Percentiles rank a stretch among this genome's conserved stretches.
These are phyloP conservation scores for Trichoderma atroviride DNA, from an alignment of 2,329 filamentous ascomycete genomes.

Conservation along the genomic window DNA sequence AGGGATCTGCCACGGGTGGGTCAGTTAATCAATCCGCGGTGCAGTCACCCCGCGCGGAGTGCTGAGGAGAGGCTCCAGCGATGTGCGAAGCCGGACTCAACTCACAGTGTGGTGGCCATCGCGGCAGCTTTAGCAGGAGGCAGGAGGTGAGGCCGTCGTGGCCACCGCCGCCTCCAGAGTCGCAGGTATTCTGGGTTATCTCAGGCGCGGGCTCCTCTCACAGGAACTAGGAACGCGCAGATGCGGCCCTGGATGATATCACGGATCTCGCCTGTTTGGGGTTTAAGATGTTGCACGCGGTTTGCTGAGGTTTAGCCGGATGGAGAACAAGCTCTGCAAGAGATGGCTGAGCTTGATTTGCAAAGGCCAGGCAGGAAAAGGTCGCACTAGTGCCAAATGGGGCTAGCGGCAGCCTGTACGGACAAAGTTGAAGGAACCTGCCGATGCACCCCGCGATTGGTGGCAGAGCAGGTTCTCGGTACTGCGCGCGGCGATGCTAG, in stretches of 20 bases:
- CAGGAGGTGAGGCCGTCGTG: constrained; percentile 22
- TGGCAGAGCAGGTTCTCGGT: constrained; percentile 12
- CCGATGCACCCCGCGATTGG: constrained; percentile 18
- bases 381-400: constrained; percentile 1
- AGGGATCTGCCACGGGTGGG: constrained; percentile 49
- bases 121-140: constrained; percentile 4
- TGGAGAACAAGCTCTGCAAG: constrained; percentile 24
- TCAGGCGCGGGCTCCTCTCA: neutral
- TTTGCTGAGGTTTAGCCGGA: constrained; percentile 23
- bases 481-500: neutral
- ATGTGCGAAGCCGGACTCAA: constrained; percentile 28
- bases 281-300: constrained; percentile 8
- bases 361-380: constrained; percentile 13
- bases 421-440: constrained; percentile 21
- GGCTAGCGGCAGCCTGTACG: neutral
- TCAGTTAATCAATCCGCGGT: constrained; percentile 29
- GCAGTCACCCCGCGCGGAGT: neutral
- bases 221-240: neutral
- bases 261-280: constrained; percentile 6
- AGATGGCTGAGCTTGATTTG: constrained; percentile 19
- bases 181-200: neutral
- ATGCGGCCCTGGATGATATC: neutral
- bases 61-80: constrained; percentile 22
- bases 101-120: constrained; percentile 38
- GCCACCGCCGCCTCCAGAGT: neutral